Evolutionary conservation across 805 yeast species (phyloP).

Genomic region (Pichia gijzeniarum): DNA sequence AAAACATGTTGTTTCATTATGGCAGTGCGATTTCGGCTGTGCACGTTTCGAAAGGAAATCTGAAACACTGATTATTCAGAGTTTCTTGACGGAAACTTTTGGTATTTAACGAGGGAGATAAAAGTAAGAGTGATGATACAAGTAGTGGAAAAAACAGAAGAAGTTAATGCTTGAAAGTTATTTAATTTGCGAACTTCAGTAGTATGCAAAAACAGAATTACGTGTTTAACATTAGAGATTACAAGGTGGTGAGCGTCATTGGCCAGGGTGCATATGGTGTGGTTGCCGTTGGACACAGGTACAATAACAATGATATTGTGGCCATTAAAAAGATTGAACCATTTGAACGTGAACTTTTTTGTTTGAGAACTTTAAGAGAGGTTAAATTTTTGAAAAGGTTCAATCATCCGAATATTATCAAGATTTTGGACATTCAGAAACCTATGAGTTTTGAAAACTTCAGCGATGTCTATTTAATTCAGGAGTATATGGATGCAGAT

Average conservation of each 20-base stretch:
- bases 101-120: no score
- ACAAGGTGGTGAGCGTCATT: conserved; percentile 50
- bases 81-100: no score
- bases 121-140: no score
- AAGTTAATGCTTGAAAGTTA: no score
- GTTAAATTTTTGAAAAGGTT: conserved; percentile 59
- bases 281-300: conserved; percentile 63
- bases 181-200: no score
- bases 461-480: conserved; percentile 67
- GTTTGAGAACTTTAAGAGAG: conserved; percentile 66
- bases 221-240: conserved; percentile 58
- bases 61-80: conserved; percentile 1
- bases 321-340: conserved; percentile 78
- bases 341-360: conserved; percentile 56
- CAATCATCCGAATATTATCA: conserved; percentile 67
- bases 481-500: conserved; percentile 75
- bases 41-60: background rate
- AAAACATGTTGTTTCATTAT: no score
- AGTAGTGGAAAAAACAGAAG: no score
- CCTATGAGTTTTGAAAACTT: conserved; percentile 54
- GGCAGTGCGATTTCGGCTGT: background rate
- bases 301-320: conserved; percentile 50
- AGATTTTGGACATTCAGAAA: conserved; percentile 58
- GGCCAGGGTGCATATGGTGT: conserved; percentile 85
- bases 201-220: conserved; percentile 34